phyloP scores from a whole-genome alignment of 2,329 filamentous ascomycete species.

The Trichoderma sp. region DNA sequence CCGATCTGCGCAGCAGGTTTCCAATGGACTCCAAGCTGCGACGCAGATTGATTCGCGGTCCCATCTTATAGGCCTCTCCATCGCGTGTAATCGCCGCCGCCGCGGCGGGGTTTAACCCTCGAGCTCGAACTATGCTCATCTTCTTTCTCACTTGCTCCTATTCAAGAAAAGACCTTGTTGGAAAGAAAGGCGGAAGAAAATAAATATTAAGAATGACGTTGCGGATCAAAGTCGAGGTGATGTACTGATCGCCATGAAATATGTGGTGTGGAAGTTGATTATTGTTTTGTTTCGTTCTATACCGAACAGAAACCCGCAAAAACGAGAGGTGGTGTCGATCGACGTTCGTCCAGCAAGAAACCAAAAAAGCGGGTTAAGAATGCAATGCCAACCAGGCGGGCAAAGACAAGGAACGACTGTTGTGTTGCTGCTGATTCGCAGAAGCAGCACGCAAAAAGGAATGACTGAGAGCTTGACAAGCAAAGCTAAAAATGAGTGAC shows the following conservation, averaged over 20 bases:
- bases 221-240: constrained; percentile 14
- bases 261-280: not conserved
- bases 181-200: not conserved
- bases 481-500: constrained; percentile 45
- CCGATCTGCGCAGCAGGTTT: constrained; percentile 21
- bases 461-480: constrained; percentile 33
- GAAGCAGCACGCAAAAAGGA: constrained; percentile 36
- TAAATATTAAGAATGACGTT: constrained; percentile 9
- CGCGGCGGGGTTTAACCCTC: constrained; percentile 8
- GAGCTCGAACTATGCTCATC: constrained; percentile 18
- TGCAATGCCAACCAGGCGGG: constrained; percentile 15
- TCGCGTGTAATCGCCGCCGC: constrained; percentile 23
- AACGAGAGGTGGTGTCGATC: constrained; percentile 13
- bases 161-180: not conserved
- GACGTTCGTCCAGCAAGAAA: constrained; percentile 20
- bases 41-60: constrained; percentile 29
- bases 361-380: constrained; percentile 24
- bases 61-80: constrained; percentile 27
- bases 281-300: not conserved
- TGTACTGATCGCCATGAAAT: constrained; percentile 22
- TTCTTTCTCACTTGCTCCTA: constrained; percentile 14
- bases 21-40: constrained; percentile 23
- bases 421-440: constrained; percentile 11
- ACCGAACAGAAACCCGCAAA: not conserved
- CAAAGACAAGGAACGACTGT: constrained; percentile 18